Conservation (phyloP, 2,329 filamentous ascomycete genomes). For the Ramularia endophylla region DNA sequence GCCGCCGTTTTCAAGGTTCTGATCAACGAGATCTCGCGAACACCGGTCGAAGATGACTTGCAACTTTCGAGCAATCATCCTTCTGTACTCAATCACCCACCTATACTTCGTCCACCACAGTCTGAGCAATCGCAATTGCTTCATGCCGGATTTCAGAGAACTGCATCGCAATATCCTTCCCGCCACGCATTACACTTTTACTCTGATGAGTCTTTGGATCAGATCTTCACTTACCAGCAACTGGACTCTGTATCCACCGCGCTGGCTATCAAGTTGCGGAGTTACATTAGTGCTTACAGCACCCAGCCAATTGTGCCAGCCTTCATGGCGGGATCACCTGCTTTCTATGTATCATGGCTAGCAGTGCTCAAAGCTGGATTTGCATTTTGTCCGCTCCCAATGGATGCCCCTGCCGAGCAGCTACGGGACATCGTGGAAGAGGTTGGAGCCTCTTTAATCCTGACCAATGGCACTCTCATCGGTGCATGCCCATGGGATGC, state of each 20-base stretch:
- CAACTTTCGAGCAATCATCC: background rate
- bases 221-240: conserved; percentile 10
- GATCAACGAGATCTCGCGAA: conserved; percentile 5
- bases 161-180: conserved; percentile 4
- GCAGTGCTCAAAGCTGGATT: conserved; percentile 12
- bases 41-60: background rate
- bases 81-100: conserved; percentile 13
- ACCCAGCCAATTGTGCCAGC: conserved; percentile 7
- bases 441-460: conserved; percentile 8
- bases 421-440: conserved; percentile 13
- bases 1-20: conserved; percentile 4
- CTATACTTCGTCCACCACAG: conserved; percentile 3
- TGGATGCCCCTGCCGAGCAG: conserved; percentile 11
- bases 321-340: conserved; percentile 10
- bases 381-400: conserved; percentile 12
- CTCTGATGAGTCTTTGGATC: background rate
- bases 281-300: background rate
- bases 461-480: conserved; percentile 10
- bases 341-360: conserved; percentile 14
- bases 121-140: conserved; percentile 3
- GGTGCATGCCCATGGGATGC: conserved; percentile 12
- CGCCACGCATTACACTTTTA: conserved; percentile 9
- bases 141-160: conserved; percentile 9
- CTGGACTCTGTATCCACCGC: conserved; percentile 10
- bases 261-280: conserved; percentile 5